phyloP scores from a whole-genome alignment of 495 filamentous ascomycete genomes.

The Penicillium waksmanii region DNA sequence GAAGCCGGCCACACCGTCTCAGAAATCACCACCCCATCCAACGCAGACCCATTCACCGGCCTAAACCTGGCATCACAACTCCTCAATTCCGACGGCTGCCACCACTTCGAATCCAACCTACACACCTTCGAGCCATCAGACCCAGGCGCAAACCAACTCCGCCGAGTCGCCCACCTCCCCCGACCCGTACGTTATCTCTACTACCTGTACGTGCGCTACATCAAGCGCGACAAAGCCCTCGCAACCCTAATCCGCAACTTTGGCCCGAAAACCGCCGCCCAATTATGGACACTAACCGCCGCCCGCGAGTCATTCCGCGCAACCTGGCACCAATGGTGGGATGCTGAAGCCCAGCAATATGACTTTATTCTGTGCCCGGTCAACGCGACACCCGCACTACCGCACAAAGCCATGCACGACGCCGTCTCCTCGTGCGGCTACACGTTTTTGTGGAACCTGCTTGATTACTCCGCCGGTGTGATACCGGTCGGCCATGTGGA shows the following conservation, averaged over 20 bases:
- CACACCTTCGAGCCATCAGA: constrained; percentile 81
- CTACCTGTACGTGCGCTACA: constrained; percentile 85
- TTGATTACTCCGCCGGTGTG: constrained; percentile 87
- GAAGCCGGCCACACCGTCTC: constrained; percentile 76
- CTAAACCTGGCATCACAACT: constrained; percentile 81
- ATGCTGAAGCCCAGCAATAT: constrained; percentile 60
- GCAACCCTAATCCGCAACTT: constrained; percentile 75
- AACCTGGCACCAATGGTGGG: constrained; percentile 84
- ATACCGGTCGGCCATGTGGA: constrained; percentile 88
- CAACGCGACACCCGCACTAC: constrained; percentile 89
- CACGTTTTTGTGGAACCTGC: constrained; percentile 92
- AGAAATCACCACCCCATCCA: constrained; percentile 67
- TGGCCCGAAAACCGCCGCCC: constrained; percentile 67
- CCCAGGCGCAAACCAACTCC: constrained; percentile 73
- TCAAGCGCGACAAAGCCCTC: constrained; percentile 74
- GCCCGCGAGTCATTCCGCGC: constrained; percentile 76
- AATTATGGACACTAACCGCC: constrained; percentile 81
- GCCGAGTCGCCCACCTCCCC: constrained; percentile 72
- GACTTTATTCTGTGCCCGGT: constrained; percentile 85
- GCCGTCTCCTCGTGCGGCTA: constrained; percentile 91
- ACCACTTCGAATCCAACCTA: constrained; percentile 78
- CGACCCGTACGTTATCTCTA: constrained; percentile 80
- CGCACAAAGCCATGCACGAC: constrained; percentile 83
- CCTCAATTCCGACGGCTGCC: constrained; percentile 84
- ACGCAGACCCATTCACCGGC: constrained; percentile 67